phyloP scores from a whole-genome alignment of 129 eudicot genomes.

The Daucus carota region DH1_v3.0 NC_030382.2:43442501-43443000 shows the following conservation, averaged over 20 bases:
- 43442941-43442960: background rate
- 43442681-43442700: constrained; percentile 65
- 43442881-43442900: background rate
- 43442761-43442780: constrained; percentile 38
- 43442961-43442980: background rate
- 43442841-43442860: background rate
- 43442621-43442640: constrained; percentile 86
- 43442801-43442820: background rate
- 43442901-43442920: background rate
- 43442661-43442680: constrained; percentile 83
- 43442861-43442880: constrained; percentile 3
- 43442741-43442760: constrained; percentile 75
- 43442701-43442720: constrained; percentile 91
- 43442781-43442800: background rate
- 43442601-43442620: constrained; percentile 94
- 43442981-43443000: background rate
- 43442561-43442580: constrained; percentile 94
- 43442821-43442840: background rate
- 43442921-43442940: background rate
- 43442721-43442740: constrained; percentile 99
- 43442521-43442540: constrained; percentile 95
- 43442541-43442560: constrained; percentile 95
- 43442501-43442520: constrained; percentile 73
- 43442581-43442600: constrained; percentile 55
- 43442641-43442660: constrained; percentile 80